A percentile compares a stretch with the other conserved stretches of the same genome.
phyloP scores from a whole-genome alignment of 768 basidiomycete species.

The Podaxis sp. region DNA sequence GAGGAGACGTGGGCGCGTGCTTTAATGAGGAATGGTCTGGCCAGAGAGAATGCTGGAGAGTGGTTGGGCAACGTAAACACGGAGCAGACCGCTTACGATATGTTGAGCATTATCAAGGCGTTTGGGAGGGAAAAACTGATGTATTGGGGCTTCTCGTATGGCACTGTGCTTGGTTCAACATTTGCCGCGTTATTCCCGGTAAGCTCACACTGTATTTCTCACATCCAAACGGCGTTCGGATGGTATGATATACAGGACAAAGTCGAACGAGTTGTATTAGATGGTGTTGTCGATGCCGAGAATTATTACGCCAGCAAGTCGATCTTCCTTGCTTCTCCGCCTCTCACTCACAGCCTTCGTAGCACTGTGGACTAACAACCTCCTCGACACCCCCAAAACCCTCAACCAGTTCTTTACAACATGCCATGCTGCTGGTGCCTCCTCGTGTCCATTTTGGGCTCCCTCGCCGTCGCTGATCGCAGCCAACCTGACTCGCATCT shows the following conservation, averaged over 20 bases:
- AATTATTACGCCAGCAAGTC: conserved; percentile 36
- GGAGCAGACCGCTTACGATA: conserved; percentile 36
- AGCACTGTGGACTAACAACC: conserved; percentile 36
- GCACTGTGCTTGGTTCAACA: conserved; percentile 23
- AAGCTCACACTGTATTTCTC: neutral
- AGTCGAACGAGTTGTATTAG: conserved; percentile 37
- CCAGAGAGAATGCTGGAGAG: conserved; percentile 23
- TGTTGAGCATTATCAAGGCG: conserved; percentile 34
- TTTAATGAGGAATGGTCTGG: conserved; percentile 31
- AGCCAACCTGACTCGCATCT: conserved; percentile 34
- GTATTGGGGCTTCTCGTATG: conserved; percentile 35
- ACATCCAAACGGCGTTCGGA: neutral
- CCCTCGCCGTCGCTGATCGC: conserved; percentile 32
- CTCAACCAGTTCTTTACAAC: conserved; percentile 34
- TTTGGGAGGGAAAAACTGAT: conserved; percentile 31
- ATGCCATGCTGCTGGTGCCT: conserved; percentile 38
- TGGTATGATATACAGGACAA: conserved; percentile 30
- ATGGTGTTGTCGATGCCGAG: conserved; percentile 41
- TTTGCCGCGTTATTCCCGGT: conserved; percentile 26
- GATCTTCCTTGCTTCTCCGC: neutral
- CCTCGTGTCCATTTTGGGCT: conserved; percentile 38
- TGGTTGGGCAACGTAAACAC: conserved; percentile 33
- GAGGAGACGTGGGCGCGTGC: conserved; percentile 32
- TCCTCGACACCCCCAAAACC: conserved; percentile 36
- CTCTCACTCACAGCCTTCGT: neutral